A percentile compares a stretch with the other conserved stretches of the same genome.
Evolutionary conservation across 192 early-diverging fungal genomes (phyloP).

Genomic region (Haplosporangium gracile): DNA sequence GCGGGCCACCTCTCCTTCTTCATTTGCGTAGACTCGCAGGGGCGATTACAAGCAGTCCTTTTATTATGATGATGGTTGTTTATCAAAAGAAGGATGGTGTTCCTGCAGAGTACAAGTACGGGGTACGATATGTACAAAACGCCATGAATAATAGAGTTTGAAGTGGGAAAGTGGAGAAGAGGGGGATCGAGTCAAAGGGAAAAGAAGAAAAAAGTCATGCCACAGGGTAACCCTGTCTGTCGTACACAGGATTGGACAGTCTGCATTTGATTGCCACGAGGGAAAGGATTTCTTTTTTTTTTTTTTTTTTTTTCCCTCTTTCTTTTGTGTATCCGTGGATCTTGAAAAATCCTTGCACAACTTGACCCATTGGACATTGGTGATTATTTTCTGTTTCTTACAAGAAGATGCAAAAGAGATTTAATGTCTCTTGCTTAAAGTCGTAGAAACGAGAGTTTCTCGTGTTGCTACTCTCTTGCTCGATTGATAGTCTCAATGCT

Average conservation of each 20-base stretch:
- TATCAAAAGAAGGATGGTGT: not conserved
- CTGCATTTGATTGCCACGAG: not conserved
- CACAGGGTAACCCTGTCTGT: not conserved
- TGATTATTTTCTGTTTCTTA: too few relatives aligned
- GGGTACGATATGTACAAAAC: not conserved
- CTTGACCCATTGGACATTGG: too few relatives aligned
- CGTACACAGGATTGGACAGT: not conserved
- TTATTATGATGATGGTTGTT: not conserved
- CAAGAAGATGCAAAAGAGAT: too few relatives aligned
- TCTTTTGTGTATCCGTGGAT: too few relatives aligned
- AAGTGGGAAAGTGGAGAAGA: not conserved
- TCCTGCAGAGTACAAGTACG: too few relatives aligned
- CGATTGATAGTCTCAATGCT: too few relatives aligned
- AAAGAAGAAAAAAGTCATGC: not conserved
- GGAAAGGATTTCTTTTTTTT: not conserved
- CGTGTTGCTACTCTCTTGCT: too few relatives aligned
- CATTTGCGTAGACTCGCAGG: not conserved
- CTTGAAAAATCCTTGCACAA: too few relatives aligned
- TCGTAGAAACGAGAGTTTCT: too few relatives aligned
- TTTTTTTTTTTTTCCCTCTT: too few relatives aligned
- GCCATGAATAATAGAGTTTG: constrained; percentile 8
- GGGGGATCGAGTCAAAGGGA: not conserved
- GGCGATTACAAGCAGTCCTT: not conserved
- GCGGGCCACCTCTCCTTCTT: not conserved
- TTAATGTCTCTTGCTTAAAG: too few relatives aligned